These are phyloP conservation scores for Acanthamoeba sp. DNA, from an alignment of 208 protist species.

Conservation along the genomic window DNA sequence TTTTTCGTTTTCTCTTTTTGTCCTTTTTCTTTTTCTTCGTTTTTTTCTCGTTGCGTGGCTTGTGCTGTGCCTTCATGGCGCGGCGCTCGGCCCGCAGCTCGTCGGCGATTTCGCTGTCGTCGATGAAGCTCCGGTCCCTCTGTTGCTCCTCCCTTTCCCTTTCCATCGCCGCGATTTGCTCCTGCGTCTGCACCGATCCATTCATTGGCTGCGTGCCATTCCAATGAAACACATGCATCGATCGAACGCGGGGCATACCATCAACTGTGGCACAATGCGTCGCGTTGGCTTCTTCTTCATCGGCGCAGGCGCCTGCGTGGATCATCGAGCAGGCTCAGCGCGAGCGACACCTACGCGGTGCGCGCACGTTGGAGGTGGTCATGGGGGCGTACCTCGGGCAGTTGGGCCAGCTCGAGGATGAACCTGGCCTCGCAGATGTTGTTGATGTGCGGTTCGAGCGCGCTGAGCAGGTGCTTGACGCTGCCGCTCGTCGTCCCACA, in stretches of 20 bases:
- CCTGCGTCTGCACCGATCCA: neutral
- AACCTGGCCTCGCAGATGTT: conserved; percentile 28
- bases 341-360: too few species aligned
- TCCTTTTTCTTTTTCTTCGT: neutral
- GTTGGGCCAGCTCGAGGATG: neutral
- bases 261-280: neutral
- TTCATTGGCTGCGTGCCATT: too few species aligned
- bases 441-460: conserved; percentile 28
- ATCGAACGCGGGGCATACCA: neutral
- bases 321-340: too few species aligned
- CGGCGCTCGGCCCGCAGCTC: neutral
- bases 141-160: neutral
- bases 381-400: neutral
- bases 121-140: neutral
- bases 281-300: neutral
- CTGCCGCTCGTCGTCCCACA: neutral
- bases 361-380: too few species aligned
- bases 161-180: neutral
- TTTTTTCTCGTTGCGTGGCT: neutral
- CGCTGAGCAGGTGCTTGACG: neutral
- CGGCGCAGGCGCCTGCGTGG: neutral
- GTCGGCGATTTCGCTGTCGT: conserved; percentile 23
- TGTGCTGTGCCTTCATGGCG: neutral
- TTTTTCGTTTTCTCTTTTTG: neutral
- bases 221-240: too few species aligned